Evolutionary conservation across 176 grass and related monocot genomes (phyloP), one percentile per base, ranked within the genome.

Genomic region (Avena atlantica): DNA sequence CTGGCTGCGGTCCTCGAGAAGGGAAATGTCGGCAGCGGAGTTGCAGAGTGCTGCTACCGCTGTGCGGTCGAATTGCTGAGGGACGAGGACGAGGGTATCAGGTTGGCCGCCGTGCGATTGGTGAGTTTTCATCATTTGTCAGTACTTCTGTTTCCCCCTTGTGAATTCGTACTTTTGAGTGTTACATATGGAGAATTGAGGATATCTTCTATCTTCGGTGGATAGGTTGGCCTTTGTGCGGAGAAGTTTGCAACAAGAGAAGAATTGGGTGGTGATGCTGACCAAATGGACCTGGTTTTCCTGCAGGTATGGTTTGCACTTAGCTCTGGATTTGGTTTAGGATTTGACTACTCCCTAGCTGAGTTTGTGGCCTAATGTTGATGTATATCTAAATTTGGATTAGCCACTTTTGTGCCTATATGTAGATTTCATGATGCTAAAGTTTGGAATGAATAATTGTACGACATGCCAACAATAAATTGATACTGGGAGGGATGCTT

Each of bases 11-110:
- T 94, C 36, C 74, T 93, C 56, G 82, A 83, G 89, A 88, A 89
- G 74, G 82, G 42, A 70, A 87, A 77, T 51, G 21, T 55, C 89
- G 12, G 24, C 75, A 50, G 73, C 17, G 51, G 21, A 59, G 25
- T 78, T 23, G 70, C 87, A 48, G 90, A 92, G 36, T 83, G 79
- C 48, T 94, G 84, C 79, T 88, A 92, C 67, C 47, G 75, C 12
- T 82, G 86, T 65, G 90, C 82, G 14, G 88, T 74, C 48, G 83
- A 51, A 72, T 75, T 88, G 87, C 82, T 96, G 48, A 78, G 81
- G 85, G 93, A 92, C 29, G 93, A 96, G 2, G 90, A 91, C 62
- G 89, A 92, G 59, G 72, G 65, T 20, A 85, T 98, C 58, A 94
- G 93, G 74, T 62, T 90, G 63, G 86, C 87, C 40, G 87, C 91